Base-by-base conservation (phyloP, 257 asterid genomes). In the Schizonepeta tenuifolia region DNA sequence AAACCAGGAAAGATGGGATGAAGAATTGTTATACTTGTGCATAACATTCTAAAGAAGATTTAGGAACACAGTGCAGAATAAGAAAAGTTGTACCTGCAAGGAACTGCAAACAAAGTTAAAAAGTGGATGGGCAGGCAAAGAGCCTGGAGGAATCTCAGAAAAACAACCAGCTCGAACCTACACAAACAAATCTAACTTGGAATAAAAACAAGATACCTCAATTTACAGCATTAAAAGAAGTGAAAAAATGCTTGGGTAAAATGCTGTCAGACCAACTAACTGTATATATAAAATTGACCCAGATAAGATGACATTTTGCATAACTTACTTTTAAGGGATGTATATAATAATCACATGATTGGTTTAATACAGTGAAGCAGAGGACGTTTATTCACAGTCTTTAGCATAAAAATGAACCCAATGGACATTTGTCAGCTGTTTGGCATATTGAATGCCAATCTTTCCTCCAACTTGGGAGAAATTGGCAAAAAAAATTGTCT, bases 101-200 rank as follows among this genome's bases (percentile, higher is more conserved):
- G 95, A 87, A 71, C 82, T 84, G 79, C 89, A 89, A 69, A 87
- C 90, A 79, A 81, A 85, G 83, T 86, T 85, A 73, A 91, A 80
- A 77, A 89, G 85, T 49, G 97, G 95, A 78, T 86, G 88, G 44
- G 87, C 82, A 53, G 91, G 79, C 86, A 89, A 78, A 17, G 87
- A 83, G 80, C 81, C 77, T 44, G 90, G 80, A 65, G 89, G 89
- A 77, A 89, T 82, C 81, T 86, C 94, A 4, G 84, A 77, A 75
- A 92, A 88, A 86, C 98, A 92, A 64, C 98, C 98, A 78, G 89
- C 98, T 79, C 98, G 93, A 79, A 88, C 96, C 98, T 92, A 80
- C 75, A 72, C 65, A 73, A 65, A 71, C 40, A 69, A 63, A 72
- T 65, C 51, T 58, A 69, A 72, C 74, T 65, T 71, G 54, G 60